Evolutionary conservation across 1,284 basidiomycete genomes (phyloP), one percentile per base, ranked within the genome.

Genomic region (Cutaneotrichosporon sp.): DNA sequence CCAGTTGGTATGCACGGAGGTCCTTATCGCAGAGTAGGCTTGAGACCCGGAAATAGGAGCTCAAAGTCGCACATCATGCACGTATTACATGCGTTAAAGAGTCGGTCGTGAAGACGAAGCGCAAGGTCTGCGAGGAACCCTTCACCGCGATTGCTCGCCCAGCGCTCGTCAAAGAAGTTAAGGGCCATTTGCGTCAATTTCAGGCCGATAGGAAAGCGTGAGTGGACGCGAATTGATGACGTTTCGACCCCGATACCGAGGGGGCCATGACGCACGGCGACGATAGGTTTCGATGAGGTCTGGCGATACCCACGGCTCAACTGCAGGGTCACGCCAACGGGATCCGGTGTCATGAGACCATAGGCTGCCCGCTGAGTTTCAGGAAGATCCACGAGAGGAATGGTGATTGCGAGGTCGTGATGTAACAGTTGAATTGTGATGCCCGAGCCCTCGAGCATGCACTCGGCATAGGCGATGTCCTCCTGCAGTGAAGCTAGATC

Each of bases 11-110:
- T 0, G 45, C 16, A 29, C 54, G 51, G 16, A 55, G 49, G 1
- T 25, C 12, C n/a, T 29, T 14, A 24, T 48, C 41, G 34, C 54
- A 55, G 10, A 51, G 54, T 55, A 5, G 49, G 54, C 42, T 55
- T 55, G 27, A 51, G 27, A 10, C 54, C 49, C 2, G 54, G 54
- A 41, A 48, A 46, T 4, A 24, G 31, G 16, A 49, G 34, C 12
- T 25, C 29, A 11, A 2, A 8, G 43, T 54, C 47, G 27, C 52
- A 54, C 46, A 54, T 44, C 35, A 45, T 25, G 42, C 52, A 54
- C 25, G 17, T 17, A 37, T 48, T 55, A 34, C 54, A 49, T 1
- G 54, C 39, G 35, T 55, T 55, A 14, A 24, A 19, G 3, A 55
- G 27, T 3, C 49, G 45, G 31, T 55, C 46, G 4, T 19, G 12